Evolutionary conservation across 352 stramenopile species (phyloP), one percentile per base, ranked within the genome.

Genomic region (Thalassiosira hispida): DNA sequence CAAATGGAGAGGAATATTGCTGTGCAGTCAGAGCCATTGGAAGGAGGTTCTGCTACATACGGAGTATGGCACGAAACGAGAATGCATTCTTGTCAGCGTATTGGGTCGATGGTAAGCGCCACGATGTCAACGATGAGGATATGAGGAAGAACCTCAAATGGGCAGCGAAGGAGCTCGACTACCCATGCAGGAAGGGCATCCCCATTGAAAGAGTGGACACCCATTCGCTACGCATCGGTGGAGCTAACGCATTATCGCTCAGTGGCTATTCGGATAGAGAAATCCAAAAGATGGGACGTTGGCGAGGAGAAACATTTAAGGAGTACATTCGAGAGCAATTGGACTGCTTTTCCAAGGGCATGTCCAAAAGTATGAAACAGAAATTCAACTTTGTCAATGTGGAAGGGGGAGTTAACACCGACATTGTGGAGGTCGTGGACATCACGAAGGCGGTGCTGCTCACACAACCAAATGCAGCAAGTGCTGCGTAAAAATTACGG

Each of bases 251-350:
- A 14, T 29, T 75, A 6, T 20, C 25, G 6, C 23, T 80, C 11
- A 20, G 16, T 25, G 63, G 71, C 0, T 73, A 73, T 23, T 53
- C 29, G 0, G 44, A 74, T 18, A 1, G 11, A 22, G 4, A 79
- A 18, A 79, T 79, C 27, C 52, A 79, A 42, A 79, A 79, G 23
- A 60, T 79, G 60, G 62, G 72, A 1, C 52, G 62, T 1, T 80
- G 52, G 72, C n/a, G 44, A 1, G 27, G 44, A 0, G 52, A 51
- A 1, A 80, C 63, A n/a, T 80, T 75, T 23, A 65, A 59, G 22
- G 61, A 75, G 33, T 80, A 80, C 22, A 69, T 80, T 22, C 8
- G 42, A 1, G 71, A 79, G 7, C 2, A 60, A n/a, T 55, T 79
- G 11, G 14, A 18, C 6, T 23, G 23, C 16, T 73, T 62, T 56